These are phyloP conservation scores for Phytophthora cryptogea DNA, from an alignment of 352 stramenopile species.

Conservation along the genomic window DNA sequence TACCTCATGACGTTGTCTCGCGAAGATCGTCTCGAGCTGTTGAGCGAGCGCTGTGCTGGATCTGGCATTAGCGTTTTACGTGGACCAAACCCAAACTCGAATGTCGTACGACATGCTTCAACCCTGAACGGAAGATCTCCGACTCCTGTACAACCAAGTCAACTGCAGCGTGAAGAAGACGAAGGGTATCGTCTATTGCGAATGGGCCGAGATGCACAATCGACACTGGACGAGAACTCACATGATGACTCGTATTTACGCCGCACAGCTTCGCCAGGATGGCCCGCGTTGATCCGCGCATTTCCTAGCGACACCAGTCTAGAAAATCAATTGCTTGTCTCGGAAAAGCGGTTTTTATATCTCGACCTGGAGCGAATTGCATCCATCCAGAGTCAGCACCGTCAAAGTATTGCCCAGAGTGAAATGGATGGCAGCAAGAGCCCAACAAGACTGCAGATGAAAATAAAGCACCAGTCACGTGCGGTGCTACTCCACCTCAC, in stretches of 20 bases:
- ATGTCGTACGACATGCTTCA: conserved; percentile 26
- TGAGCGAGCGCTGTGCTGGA: conserved; percentile 48
- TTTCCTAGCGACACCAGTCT: conserved; percentile 49
- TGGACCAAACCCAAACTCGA: conserved; percentile 40
- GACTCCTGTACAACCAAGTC: conserved; percentile 3
- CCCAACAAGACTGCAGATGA: conserved; percentile 5
- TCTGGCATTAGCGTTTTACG: conserved; percentile 70
- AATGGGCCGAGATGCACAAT: conserved; percentile 23
- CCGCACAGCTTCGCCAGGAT: conserved; percentile 4
- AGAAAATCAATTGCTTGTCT: conserved; percentile 60
- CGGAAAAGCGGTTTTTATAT: conserved; percentile 63
- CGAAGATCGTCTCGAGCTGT: conserved; percentile 46
- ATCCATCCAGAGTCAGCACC: conserved; percentile 28
- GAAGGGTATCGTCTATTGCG: conserved; percentile 26
- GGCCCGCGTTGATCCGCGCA: conserved; percentile 52
- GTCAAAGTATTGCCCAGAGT: conserved; percentile 13
- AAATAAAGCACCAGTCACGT: conserved; percentile 28
- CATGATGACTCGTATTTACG: conserved; percentile 1
- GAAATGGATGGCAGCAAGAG: not conserved
- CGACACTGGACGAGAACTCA: conserved; percentile 15
- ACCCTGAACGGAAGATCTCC: conserved; percentile 2
- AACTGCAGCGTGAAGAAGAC: conserved; percentile 25
- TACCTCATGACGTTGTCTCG: conserved; percentile 62
- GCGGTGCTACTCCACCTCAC: conserved; percentile 52
- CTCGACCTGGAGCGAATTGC: conserved; percentile 53